Percentiles rank a stretch among this genome's conserved stretches.
phyloP scores from a whole-genome alignment of 2,329 filamentous ascomycete species.

The Exophiala mesophila region DNA sequence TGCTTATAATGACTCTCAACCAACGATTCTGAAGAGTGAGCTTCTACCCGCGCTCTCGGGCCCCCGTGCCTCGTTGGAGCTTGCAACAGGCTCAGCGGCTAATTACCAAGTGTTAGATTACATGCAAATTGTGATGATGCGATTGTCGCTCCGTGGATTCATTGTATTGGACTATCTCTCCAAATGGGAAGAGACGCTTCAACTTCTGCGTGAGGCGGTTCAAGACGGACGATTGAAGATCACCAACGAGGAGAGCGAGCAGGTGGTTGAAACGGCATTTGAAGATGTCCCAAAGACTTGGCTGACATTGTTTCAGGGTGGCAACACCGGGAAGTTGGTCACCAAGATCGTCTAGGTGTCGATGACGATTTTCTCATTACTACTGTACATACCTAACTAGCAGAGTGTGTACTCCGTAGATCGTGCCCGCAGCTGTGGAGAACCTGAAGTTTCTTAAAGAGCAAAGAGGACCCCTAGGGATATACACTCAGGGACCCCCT shows the following conservation, averaged over 20 bases:
- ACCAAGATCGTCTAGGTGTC: constrained; percentile 21
- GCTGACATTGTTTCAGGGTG: constrained; percentile 57
- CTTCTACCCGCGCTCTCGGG: too few species aligned
- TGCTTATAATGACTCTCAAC: constrained; percentile 23
- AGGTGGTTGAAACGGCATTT: constrained; percentile 39
- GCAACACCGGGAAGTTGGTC: constrained; percentile 61
- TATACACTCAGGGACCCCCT: too few species aligned
- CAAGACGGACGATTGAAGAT: constrained; percentile 61
- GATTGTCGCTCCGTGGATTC: constrained; percentile 25
- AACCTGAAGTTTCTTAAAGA: too few species aligned
- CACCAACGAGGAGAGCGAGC: constrained; percentile 50
- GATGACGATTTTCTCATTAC: too few species aligned
- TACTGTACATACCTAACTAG: too few species aligned
- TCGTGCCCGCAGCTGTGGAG: too few species aligned
- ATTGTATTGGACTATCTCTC: constrained; percentile 52
- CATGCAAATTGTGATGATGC: constrained; percentile 47
- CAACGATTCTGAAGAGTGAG: constrained; percentile 22
- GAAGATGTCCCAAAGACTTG: constrained; percentile 50
- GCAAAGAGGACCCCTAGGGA: too few species aligned
- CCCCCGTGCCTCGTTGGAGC: too few species aligned
- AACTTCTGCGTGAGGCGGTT: constrained; percentile 68
- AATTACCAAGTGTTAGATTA: constrained; percentile 31
- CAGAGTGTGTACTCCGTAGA: too few species aligned
- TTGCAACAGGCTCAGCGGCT: not conserved
- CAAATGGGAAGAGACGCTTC: constrained; percentile 54